Conservation (phyloP, 352 stramenopile species). For the Aphanomyces astaci region DNA sequence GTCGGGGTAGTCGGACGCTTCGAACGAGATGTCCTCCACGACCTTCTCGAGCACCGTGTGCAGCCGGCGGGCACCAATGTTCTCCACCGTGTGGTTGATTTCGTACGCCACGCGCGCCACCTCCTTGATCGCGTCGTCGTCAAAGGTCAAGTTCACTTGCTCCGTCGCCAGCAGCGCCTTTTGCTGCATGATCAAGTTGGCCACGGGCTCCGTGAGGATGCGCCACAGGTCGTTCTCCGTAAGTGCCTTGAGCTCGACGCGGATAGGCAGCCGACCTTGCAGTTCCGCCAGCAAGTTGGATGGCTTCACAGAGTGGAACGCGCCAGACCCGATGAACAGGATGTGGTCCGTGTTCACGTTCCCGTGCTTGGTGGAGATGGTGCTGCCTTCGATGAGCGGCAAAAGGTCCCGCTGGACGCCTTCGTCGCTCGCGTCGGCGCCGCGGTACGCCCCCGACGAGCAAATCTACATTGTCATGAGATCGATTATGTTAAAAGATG, state of each 20-base stretch:
- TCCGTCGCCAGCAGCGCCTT: constrained; percentile 96
- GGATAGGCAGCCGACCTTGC: constrained; percentile 97
- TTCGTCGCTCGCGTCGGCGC: constrained; percentile 95
- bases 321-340: constrained; percentile 96
- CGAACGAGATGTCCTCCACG: constrained; percentile 98
- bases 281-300: constrained; percentile 97
- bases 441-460: constrained; percentile 89
- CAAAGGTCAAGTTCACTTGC: constrained; percentile 92
- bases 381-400: constrained; percentile 97
- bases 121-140: constrained; percentile 95
- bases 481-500: not conserved
- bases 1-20: constrained; percentile 88
- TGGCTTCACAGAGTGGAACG: constrained; percentile 97
- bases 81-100: constrained; percentile 96
- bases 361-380: constrained; percentile 97
- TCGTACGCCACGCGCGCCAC: constrained; percentile 92
- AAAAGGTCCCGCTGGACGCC: constrained; percentile 98
- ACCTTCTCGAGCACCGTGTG: constrained; percentile 98
- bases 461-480: constrained; percentile 70
- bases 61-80: constrained; percentile 97
- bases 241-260: constrained; percentile 97
- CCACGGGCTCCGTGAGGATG: constrained; percentile 98
- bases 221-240: constrained; percentile 98
- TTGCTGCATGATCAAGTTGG: constrained; percentile 98
- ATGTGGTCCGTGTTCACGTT: constrained; percentile 99